Percentiles rank a stretch among this genome's conserved stretches.
These are phyloP conservation scores for Rhodamnia rubescens DNA, from an alignment of 345 rosid species.

Conservation along the genomic window DNA sequence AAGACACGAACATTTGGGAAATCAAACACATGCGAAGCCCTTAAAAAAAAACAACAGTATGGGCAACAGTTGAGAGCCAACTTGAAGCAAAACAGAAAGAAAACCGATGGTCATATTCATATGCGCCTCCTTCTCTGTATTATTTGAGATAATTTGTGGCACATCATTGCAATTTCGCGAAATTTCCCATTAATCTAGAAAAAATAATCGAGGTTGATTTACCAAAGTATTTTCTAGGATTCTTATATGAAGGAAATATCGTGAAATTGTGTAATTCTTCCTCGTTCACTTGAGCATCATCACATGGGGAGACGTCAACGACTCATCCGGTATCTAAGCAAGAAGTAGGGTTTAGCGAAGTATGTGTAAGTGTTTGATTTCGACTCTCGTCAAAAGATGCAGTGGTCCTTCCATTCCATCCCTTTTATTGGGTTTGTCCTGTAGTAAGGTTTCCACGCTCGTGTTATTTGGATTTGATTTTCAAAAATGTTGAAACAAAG, in stretches of 20 bases:
- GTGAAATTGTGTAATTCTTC: not conserved
- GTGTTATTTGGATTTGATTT: not conserved
- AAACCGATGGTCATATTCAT: not conserved
- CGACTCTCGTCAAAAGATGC: not conserved
- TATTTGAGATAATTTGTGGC: not conserved
- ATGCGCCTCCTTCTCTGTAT: not conserved
- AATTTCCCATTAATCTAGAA: not conserved
- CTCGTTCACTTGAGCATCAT: not conserved
- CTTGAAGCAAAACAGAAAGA: not conserved
- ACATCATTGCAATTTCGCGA: accelerated
- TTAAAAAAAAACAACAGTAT: no score
- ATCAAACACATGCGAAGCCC: no score
- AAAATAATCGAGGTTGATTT: not conserved
- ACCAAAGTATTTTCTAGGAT: no score
- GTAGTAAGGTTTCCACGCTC: not conserved
- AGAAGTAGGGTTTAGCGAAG: not conserved
- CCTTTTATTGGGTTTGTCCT: not conserved
- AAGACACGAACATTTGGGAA: not conserved
- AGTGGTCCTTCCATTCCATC: not conserved
- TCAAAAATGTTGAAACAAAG: not conserved
- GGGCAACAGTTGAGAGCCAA: not conserved
- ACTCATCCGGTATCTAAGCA: not conserved
- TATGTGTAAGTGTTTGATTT: not conserved
- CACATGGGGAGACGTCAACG: not conserved
- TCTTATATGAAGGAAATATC: not conserved